Evolutionary conservation across 1,284 basidiomycete species (phyloP).

Genomic region (Ceratobasidium sp.): DNA sequence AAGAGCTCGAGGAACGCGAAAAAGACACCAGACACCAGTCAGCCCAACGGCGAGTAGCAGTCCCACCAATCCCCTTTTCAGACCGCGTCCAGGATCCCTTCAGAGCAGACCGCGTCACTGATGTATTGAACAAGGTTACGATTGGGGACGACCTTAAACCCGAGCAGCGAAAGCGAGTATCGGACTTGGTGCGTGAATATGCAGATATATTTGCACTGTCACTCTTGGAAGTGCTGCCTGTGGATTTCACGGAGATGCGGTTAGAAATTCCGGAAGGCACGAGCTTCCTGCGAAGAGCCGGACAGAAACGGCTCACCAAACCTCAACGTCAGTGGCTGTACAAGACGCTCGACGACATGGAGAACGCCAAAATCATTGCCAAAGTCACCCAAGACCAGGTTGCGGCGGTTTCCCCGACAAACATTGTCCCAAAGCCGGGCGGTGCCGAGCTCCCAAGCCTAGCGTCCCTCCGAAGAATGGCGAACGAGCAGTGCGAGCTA

Average conservation of each 20-base stretch:
- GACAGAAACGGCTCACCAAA: slow-evolving; percentile 40
- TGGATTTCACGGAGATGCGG: slow-evolving; percentile 39
- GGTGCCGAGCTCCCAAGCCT: slow-evolving; percentile 19
- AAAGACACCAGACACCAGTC: neutral
- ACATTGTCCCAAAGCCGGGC: slow-evolving; percentile 42
- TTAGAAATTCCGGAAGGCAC: slow-evolving; percentile 38
- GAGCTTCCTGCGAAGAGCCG: slow-evolving; percentile 22
- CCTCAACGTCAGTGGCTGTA: slow-evolving; percentile 28
- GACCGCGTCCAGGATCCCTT: slow-evolving; percentile 5
- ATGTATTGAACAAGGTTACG: slow-evolving; percentile 38
- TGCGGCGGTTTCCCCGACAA: slow-evolving; percentile 38
- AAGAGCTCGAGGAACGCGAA: neutral
- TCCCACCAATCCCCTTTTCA: neutral
- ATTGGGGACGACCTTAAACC: slow-evolving; percentile 40
- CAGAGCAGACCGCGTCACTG: slow-evolving; percentile 17
- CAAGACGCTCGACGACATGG: slow-evolving; percentile 43
- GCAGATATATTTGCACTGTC: slow-evolving; percentile 42
- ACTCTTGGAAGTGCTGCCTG: slow-evolving; percentile 40
- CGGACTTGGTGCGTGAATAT: slow-evolving; percentile 37
- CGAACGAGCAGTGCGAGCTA: slow-evolving; percentile 37
- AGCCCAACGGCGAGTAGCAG: neutral
- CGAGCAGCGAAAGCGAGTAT: slow-evolving; percentile 36
- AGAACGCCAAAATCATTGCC: slow-evolving; percentile 38
- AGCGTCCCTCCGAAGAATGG: slow-evolving; percentile 25
- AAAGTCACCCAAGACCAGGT: slow-evolving; percentile 39